phyloP scores from a whole-genome alignment of 306 rosid species.

The Ochetophila trinervis region DNA sequence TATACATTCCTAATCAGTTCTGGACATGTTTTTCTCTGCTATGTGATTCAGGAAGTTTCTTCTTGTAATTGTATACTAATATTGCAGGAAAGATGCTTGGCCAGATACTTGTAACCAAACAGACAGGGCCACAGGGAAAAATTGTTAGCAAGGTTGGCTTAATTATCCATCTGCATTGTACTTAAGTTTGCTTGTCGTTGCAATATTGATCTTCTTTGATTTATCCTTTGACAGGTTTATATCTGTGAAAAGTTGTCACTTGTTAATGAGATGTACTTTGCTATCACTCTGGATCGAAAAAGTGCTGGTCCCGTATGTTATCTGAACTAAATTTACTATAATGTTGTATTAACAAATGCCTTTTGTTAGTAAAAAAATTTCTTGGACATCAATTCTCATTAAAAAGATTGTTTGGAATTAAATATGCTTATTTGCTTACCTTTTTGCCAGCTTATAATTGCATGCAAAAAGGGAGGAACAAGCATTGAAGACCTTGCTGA shows the following conservation, averaged over 20 bases:
- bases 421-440: constrained; percentile 10
- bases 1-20: too few relatives aligned
- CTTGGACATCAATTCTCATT: background rate
- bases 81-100: constrained; percentile 94
- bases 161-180: background rate
- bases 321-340: constrained; percentile 15
- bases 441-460: constrained; percentile 76
- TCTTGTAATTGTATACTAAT: background rate
- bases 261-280: constrained; percentile 97
- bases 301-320: constrained; percentile 91
- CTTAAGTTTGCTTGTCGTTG: background rate
- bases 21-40: too few relatives aligned
- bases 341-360: constrained; percentile 7
- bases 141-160: constrained; percentile 78
- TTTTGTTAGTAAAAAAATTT: background rate
- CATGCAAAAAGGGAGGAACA: constrained; percentile 97
- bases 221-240: constrained; percentile 58
- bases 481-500: constrained; percentile 99
- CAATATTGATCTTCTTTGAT: background rate
- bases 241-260: constrained; percentile 84
- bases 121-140: constrained; percentile 95
- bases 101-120: constrained; percentile 93
- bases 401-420: background rate
- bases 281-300: constrained; percentile 89
- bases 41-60: background rate